Conservation (phyloP, 176 grass and related monocot species). For the Phragmites australis region DNA sequence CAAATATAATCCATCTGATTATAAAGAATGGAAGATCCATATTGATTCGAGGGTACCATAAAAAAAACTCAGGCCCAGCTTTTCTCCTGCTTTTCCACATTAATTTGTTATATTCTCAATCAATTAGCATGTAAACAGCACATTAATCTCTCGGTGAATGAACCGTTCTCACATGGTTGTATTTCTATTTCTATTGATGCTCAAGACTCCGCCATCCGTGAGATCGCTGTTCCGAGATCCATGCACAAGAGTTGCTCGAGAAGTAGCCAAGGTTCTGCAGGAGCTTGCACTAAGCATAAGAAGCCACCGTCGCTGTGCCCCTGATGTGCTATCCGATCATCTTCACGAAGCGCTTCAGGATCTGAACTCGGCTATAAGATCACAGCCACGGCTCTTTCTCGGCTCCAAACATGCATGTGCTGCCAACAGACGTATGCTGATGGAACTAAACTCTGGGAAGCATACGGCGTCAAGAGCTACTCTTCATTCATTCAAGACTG, state of each 20-base stretch:
- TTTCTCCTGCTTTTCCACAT: neutral
- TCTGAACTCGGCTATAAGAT: constrained; percentile 21
- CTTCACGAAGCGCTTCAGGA: constrained; percentile 35
- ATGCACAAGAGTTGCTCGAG: constrained; percentile 68
- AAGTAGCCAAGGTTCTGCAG: constrained; percentile 77
- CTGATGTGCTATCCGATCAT: constrained; percentile 34
- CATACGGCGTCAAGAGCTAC: constrained; percentile 17
- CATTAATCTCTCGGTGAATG: constrained; percentile 4
- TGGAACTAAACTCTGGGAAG: constrained; percentile 38
- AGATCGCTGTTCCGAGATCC: constrained; percentile 69
- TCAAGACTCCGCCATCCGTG: constrained; percentile 62
- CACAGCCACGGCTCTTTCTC: constrained; percentile 30
- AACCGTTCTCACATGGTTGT: constrained; percentile 19
- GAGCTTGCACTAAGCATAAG: constrained; percentile 67
- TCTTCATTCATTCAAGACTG: constrained; percentile 68
- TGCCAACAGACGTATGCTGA: constrained; percentile 34
- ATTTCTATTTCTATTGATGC: neutral
- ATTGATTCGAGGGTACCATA: no score
- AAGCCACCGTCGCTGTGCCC: constrained; percentile 18
- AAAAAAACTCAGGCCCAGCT: no score
- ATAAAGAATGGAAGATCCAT: no score
- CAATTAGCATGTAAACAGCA: neutral
- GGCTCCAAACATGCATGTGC: constrained; percentile 42
- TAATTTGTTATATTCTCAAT: neutral
- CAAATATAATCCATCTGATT: no score